A percentile compares a stretch with the other conserved stretches of the same genome.
phyloP scores from a whole-genome alignment of 441 rosid genomes.

The Gossypium schwendimanii region DNA sequence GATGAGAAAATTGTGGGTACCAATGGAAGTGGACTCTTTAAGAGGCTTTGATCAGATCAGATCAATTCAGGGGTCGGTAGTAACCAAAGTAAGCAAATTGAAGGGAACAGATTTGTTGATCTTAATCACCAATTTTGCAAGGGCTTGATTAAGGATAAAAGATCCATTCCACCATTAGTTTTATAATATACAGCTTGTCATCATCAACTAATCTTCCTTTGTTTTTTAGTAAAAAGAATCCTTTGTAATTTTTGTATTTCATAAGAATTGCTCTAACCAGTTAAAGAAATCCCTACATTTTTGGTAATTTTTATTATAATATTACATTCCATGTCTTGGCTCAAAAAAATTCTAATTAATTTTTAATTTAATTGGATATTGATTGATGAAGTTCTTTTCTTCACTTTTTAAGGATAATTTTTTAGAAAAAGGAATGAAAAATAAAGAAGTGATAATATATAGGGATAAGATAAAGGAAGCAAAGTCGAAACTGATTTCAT shows the following conservation, averaged over 20 bases:
- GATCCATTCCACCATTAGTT: neutral
- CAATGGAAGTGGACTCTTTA: neutral
- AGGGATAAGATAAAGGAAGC: neutral
- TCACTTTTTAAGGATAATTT: too few relatives aligned
- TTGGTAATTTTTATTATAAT: neutral
- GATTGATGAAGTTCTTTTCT: neutral
- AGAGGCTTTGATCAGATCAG: conserved; percentile 7
- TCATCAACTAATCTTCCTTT: neutral
- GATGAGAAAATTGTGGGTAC: conserved; percentile 14
- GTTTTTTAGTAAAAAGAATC: neutral
- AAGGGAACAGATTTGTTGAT: neutral
- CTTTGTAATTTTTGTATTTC: neutral
- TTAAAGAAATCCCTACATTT: neutral
- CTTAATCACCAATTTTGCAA: neutral
- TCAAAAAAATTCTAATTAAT: neutral
- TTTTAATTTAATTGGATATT: too few relatives aligned
- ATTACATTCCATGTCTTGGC: neutral
- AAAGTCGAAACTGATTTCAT: neutral
- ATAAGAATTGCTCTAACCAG: neutral
- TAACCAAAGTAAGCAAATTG: neutral
- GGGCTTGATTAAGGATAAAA: neutral
- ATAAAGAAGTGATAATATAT: neutral
- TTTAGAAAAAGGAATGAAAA: neutral
- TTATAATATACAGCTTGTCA: neutral
- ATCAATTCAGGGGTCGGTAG: neutral